A percentile compares a stretch with the other conserved stretches of the same genome.
phyloP scores from a whole-genome alignment of 2,329 filamentous ascomycete species.

The Beauveria sp. region DNA sequence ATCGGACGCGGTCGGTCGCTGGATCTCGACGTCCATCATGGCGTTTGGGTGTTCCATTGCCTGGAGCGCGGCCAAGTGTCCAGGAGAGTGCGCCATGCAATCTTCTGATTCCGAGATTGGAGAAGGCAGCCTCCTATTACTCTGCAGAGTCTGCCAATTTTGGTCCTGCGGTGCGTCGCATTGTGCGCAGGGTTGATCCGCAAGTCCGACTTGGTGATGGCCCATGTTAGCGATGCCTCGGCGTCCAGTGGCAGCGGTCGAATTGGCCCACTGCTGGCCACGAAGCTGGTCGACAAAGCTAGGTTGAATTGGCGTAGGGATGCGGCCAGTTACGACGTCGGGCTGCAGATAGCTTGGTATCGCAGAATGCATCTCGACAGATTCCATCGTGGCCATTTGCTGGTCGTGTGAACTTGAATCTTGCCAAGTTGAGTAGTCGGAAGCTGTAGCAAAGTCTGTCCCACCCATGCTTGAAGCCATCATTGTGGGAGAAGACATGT shows the following conservation, averaged over 20 bases:
- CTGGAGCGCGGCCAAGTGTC: constrained; percentile 26
- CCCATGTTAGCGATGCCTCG: constrained; percentile 31
- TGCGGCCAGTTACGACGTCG: constrained; percentile 31
- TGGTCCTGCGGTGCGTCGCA: constrained; percentile 40
- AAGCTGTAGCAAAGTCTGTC: constrained; percentile 24
- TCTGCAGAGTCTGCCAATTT: constrained; percentile 47
- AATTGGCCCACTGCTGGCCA: constrained; percentile 38
- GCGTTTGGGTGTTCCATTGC: constrained; percentile 33
- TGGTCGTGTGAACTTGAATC: neutral
- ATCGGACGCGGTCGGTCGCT: constrained; percentile 17
- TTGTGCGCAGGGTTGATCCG: constrained; percentile 25
- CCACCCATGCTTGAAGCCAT: constrained; percentile 33
- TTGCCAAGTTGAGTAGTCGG: constrained; percentile 6
- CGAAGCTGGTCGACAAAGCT: constrained; percentile 48
- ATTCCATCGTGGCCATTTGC: neutral
- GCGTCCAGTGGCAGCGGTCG: constrained; percentile 22
- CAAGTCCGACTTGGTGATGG: constrained; percentile 32
- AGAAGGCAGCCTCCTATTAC: constrained; percentile 47
- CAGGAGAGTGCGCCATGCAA: constrained; percentile 30
- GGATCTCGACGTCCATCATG: constrained; percentile 29
- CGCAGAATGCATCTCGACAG: constrained; percentile 1
- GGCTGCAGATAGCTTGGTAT: constrained; percentile 15
- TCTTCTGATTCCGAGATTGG: constrained; percentile 53
- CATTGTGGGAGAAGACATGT: constrained; percentile 24
- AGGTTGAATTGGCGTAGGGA: constrained; percentile 53